Evolutionary conservation across 257 asterid species (phyloP), one percentile per base, ranked within the genome.

Genomic region (Henckelia pumila): DNA sequence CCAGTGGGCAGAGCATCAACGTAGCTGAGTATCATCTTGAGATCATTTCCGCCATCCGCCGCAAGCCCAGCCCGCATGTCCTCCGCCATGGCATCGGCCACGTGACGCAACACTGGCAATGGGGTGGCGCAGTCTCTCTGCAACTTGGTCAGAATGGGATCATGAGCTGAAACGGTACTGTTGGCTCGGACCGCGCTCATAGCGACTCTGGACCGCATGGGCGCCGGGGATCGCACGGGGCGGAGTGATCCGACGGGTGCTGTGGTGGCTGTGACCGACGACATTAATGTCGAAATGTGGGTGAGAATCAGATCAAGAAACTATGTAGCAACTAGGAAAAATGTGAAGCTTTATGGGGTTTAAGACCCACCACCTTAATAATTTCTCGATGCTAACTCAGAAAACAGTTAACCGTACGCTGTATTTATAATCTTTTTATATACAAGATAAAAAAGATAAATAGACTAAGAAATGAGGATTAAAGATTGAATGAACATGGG

Each of bases 21-120:
- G 58, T 83, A 87, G 78, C 95, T 87, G n/a, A 83, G 89, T 32
- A 89, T 83, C 96, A 89, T 89, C 79, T 87, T 85, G 40, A 89
- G 95, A 79, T 85, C 91, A 59, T 93, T 79, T 59, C 83, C 86
- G 20, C 82, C 89, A 1, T 89, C 91, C 1, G 69, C 78, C 5
- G 72, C 72, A 61, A 87, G 88, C 50, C 96, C 96, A 32, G 89
- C 88, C 29, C 89, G 83, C 91, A 89, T 87, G 71, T 85, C 96
- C 8, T 70, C 80, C 7, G 86, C 86, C 92, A 89, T 89, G 11
- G 95, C 80, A 30, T 85, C 90, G 0, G 86, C 89, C 77, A 89
- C 92, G 74, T 82, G 86, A 76, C 86, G 92, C 78, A 89, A 75
- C 29, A 89, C 77, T 2, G 89, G 92, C 71, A 86, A 69, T 22